Percentiles rank a stretch among this genome's conserved stretches.
phyloP scores from a whole-genome alignment of 2,329 filamentous ascomycete species.

The Epicoccum sorghinum region DNA sequence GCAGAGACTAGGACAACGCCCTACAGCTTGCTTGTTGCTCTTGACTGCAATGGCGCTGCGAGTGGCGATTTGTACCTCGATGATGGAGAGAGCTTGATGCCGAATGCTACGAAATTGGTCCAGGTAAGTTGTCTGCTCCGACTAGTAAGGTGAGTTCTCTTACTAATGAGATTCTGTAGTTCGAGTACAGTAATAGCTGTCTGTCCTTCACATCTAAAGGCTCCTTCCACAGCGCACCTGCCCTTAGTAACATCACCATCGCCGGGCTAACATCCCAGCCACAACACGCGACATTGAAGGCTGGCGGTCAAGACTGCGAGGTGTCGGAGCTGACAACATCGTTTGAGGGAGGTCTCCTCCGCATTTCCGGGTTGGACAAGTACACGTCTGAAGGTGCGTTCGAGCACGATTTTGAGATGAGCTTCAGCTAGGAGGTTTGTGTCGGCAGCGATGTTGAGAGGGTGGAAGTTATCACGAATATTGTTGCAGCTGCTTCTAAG shows the following conservation, averaged over 20 bases:
- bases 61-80: slow-evolving; percentile 70
- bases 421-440: not conserved
- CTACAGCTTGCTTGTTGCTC: slow-evolving; percentile 58
- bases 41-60: slow-evolving; percentile 60
- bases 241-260: slow-evolving; percentile 65
- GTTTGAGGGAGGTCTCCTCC: slow-evolving; percentile 50
- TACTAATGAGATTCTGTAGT: slow-evolving; percentile 47
- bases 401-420: slow-evolving; percentile 58
- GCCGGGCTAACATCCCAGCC: slow-evolving; percentile 22
- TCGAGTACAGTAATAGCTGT: slow-evolving; percentile 14
- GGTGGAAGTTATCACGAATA: too few species aligned
- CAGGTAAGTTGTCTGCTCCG: slow-evolving; percentile 48
- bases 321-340: not conserved
- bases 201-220: slow-evolving; percentile 45
- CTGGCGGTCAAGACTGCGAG: slow-evolving; percentile 9
- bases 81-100: slow-evolving; percentile 70
- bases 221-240: slow-evolving; percentile 58
- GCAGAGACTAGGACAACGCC: slow-evolving; percentile 17
- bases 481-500: too few species aligned
- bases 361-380: slow-evolving; percentile 55
- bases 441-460: too few species aligned
- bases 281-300: slow-evolving; percentile 30
- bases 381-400: slow-evolving; percentile 61
- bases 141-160: slow-evolving; percentile 42
- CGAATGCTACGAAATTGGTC: slow-evolving; percentile 61